These are phyloP conservation scores for Sphaerulina populicola DNA, from an alignment of 2,329 filamentous ascomycete species.

Conservation along the genomic window DNA sequence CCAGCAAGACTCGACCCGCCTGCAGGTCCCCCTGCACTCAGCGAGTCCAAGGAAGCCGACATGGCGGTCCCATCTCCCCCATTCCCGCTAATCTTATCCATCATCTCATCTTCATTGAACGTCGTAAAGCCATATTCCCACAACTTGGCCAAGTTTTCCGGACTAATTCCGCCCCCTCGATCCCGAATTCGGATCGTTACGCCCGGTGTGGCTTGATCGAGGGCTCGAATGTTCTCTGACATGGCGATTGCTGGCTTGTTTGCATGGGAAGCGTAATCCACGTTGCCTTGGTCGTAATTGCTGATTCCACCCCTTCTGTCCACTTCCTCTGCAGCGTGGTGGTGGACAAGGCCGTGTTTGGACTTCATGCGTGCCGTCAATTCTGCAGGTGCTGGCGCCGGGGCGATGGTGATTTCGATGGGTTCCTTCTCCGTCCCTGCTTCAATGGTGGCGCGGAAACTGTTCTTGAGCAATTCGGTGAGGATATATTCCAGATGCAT, in stretches of 20 bases:
- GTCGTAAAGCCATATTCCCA: conserved; percentile 98
- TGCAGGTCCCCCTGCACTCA: conserved; percentile 53
- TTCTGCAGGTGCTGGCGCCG: conserved; percentile 46
- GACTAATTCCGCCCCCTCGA: conserved; percentile 84
- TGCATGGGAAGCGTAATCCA: conserved; percentile 29
- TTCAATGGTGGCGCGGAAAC: conserved; percentile 88
- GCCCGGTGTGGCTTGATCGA: conserved; percentile 55
- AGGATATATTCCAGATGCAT: conserved; percentile 97
- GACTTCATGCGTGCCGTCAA: conserved; percentile 14
- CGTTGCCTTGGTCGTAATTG: conserved; percentile 33
- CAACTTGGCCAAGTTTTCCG: conserved; percentile 73
- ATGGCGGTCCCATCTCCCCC: conserved; percentile 36
- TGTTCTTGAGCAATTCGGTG: conserved; percentile 93
- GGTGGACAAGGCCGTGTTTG: conserved; percentile 13
- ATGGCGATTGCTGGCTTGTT: conserved; percentile 21
- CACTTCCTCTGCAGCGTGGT: conserved; percentile 15
- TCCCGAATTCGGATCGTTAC: conserved; percentile 94
- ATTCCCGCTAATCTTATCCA: conserved; percentile 39
- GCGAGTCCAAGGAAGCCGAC: conserved; percentile 43
- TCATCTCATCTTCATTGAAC: conserved; percentile 60
- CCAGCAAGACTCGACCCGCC: conserved; percentile 76
- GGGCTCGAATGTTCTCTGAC: conserved; percentile 37
- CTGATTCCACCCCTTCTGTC: conserved; percentile 23
- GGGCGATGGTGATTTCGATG: conserved; percentile 85
- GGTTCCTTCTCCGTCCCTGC: conserved; percentile 69